Percentiles rank a stretch among this genome's conserved stretches.
Conservation (phyloP, 257 asterid genomes). For the Solanum acaule region DNA sequence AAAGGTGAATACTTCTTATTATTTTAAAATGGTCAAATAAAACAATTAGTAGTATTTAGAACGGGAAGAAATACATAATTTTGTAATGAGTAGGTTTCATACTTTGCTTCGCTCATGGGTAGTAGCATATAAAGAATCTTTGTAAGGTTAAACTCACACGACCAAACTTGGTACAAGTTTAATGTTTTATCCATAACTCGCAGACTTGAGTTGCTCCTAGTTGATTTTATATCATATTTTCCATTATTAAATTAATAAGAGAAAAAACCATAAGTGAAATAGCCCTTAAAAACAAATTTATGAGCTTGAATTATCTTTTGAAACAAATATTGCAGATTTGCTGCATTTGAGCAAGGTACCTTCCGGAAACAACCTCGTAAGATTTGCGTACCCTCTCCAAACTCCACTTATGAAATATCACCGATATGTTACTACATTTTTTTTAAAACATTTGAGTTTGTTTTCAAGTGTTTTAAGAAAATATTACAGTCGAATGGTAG, state of each 20-base stretch:
- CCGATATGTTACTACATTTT: background rate
- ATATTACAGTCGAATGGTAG: background rate
- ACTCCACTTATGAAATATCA: background rate
- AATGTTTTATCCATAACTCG: background rate
- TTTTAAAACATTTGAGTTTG: background rate
- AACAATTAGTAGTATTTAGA: background rate
- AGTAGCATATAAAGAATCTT: background rate
- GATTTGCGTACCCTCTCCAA: background rate
- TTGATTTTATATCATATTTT: background rate
- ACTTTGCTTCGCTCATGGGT: background rate
- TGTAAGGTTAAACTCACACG: background rate
- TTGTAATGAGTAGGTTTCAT: background rate
- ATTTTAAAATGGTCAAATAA: background rate
- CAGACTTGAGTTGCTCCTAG: background rate
- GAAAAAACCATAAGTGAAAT: background rate
- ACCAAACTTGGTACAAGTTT: background rate
- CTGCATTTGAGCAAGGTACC: background rate
- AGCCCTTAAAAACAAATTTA: background rate
- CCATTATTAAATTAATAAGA: background rate
- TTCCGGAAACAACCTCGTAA: background rate
- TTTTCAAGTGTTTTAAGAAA: background rate
- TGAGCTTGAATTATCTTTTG: background rate
- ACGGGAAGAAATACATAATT: background rate
- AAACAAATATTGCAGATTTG: background rate
- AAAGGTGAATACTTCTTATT: background rate